phyloP scores from a whole-genome alignment of 1,139 yeast genomes.

The Candida pseudocylindracea region DNA sequence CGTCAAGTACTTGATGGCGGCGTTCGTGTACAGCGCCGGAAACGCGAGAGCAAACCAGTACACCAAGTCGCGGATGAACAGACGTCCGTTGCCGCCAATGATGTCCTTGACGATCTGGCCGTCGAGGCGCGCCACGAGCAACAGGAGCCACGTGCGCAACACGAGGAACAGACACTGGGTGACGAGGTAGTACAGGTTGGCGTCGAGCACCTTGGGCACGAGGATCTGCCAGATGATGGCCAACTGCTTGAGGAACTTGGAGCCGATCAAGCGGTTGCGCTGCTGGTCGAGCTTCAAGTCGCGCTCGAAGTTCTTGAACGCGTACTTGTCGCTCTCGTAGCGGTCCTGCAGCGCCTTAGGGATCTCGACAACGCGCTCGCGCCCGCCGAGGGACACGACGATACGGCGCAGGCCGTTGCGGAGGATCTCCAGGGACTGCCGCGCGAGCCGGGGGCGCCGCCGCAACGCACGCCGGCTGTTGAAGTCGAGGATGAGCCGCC shows the following conservation, averaged over 20 bases:
- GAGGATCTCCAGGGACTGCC: conserved; percentile 20
- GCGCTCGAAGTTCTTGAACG: conserved; percentile 28
- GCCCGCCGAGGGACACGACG: conserved; percentile 26
- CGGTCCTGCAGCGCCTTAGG: conserved; percentile 35
- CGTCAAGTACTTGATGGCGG: conserved; percentile 70
- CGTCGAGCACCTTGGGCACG: conserved; percentile 51
- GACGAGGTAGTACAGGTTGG: conserved; percentile 40
- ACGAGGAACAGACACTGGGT: conserved; percentile 60
- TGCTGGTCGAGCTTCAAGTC: conserved; percentile 13
- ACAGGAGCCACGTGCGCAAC: conserved; percentile 70
- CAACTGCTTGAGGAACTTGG: conserved; percentile 52
- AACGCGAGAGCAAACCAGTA: conserved; percentile 83
- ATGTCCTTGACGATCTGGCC: conserved; percentile 84
- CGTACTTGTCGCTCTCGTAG: conserved; percentile 47
- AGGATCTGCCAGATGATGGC: conserved; percentile 62
- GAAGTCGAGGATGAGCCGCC: conserved; percentile 11
- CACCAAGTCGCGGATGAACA: conserved; percentile 53
- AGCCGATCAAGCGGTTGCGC: conserved; percentile 22
- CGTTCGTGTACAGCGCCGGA: conserved; percentile 85
- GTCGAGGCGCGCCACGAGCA: conserved; percentile 72
- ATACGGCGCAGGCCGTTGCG: conserved; percentile 33
- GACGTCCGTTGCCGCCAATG: conserved; percentile 61
- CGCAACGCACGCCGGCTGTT: conserved; percentile 10
- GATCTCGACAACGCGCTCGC: conserved; percentile 21
- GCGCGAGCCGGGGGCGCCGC: conserved; percentile 16